Percentiles rank a stretch among this genome's conserved stretches.
Conservation (phyloP, 2,329 filamentous ascomycete genomes). For the Nothopassalora personata region DNA sequence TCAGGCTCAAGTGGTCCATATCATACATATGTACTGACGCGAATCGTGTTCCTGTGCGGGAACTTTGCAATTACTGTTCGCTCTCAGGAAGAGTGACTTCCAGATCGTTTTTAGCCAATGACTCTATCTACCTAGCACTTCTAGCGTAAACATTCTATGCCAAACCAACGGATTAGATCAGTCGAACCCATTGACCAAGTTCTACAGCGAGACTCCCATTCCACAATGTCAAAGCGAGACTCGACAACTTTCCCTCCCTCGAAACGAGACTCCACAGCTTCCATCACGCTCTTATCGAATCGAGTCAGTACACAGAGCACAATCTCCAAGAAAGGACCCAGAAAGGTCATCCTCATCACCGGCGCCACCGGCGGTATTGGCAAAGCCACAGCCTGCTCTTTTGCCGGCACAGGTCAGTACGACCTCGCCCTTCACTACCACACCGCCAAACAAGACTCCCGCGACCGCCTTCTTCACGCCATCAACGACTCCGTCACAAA, state of each 20-base stretch:
- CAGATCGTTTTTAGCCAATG: neutral
- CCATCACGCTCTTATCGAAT: neutral
- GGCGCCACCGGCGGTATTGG: slow-evolving; percentile 43
- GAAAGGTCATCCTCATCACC: slow-evolving; percentile 36
- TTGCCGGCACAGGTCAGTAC: slow-evolving; percentile 38
- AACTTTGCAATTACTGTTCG: neutral
- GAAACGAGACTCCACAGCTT: slow-evolving; percentile 1
- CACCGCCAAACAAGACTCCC: slow-evolving; percentile 29
- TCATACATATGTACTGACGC: neutral
- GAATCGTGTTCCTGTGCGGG: neutral
- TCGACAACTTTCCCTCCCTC: neutral
- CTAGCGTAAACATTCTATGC: neutral
- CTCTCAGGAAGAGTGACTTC: neutral
- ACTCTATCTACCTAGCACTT: neutral
- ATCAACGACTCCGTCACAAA: slow-evolving; percentile 33
- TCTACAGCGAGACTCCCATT: neutral
- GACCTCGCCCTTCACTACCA: slow-evolving; percentile 43
- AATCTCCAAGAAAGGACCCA: slow-evolving; percentile 3
- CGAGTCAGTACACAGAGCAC: neutral
- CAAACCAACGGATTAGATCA: neutral
- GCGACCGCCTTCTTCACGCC: slow-evolving; percentile 30
- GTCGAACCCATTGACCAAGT: neutral
- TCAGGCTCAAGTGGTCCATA: neutral
- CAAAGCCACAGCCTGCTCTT: slow-evolving; percentile 36
- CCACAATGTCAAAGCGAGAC: neutral